phyloP scores from a whole-genome alignment of 2,329 filamentous ascomycete species.

The Daldinia eschscholtzii region DNA sequence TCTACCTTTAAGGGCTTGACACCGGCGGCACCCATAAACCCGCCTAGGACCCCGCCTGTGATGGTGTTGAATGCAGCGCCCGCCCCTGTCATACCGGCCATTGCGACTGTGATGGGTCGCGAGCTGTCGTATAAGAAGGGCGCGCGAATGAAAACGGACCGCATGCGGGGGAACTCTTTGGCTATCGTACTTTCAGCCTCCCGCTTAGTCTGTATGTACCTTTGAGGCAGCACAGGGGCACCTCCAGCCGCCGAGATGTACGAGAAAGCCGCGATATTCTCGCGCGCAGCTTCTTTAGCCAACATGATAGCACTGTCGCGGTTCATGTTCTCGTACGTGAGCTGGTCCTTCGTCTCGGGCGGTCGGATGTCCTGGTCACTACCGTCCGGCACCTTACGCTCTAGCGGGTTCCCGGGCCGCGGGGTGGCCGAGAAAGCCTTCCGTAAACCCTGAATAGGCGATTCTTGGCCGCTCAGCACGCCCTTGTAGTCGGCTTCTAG shows the following conservation, averaged over 20 bases:
- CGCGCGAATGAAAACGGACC: constrained; percentile 84
- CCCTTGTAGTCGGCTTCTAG: constrained; percentile 98
- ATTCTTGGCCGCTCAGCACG: constrained; percentile 85
- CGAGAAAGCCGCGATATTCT: constrained; percentile 77
- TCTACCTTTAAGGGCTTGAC: constrained; percentile 91
- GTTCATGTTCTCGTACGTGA: constrained; percentile 99
- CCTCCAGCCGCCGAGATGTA: constrained; percentile 92
- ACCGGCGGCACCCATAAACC: constrained; percentile 83
- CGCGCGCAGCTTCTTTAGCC: constrained; percentile 78
- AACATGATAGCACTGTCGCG: constrained; percentile 87
- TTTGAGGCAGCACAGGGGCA: constrained; percentile 82
- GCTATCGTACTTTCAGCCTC: constrained; percentile 86
- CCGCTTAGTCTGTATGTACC: constrained; percentile 93
- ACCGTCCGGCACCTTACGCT: constrained; percentile 60
- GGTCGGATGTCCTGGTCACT: constrained; percentile 71
- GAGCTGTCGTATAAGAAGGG: constrained; percentile 91
- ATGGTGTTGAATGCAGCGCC: constrained; percentile 82
- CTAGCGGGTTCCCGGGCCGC: constrained; percentile 77
- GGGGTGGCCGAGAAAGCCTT: constrained; percentile 79
- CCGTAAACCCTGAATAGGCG: constrained; percentile 80
- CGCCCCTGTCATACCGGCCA: constrained; percentile 81
- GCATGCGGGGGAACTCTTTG: constrained; percentile 78
- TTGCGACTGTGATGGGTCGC: constrained; percentile 83
- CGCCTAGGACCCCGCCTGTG: constrained; percentile 80
- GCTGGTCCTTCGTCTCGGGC: constrained; percentile 76